A percentile compares a stretch with the other conserved stretches of the same genome.
Conservation (phyloP, 106 monocot genomes). For the Apostasia shenzhenica region DNA sequence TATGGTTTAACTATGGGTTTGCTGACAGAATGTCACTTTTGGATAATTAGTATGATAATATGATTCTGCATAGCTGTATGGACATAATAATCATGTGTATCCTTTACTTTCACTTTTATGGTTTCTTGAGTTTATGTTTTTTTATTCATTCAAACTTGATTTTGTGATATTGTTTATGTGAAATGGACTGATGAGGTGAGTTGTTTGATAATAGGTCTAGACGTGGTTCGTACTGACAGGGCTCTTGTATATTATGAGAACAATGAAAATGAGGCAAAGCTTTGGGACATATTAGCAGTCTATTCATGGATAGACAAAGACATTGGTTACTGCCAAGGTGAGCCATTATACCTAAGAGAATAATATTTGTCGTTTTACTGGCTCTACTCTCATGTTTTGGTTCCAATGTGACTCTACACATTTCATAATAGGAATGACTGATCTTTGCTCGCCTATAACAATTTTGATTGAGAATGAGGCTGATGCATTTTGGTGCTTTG, state of each 20-base stretch:
- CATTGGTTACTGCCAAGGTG: slow-evolving; percentile 93
- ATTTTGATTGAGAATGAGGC: slow-evolving; percentile 85
- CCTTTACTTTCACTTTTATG: too few relatives aligned
- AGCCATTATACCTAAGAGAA: neutral
- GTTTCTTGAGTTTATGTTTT: too few relatives aligned
- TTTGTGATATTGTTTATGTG: too few relatives aligned
- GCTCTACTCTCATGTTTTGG: slow-evolving; percentile 3
- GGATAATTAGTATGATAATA: too few relatives aligned
- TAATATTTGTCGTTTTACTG: neutral
- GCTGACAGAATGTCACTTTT: too few relatives aligned
- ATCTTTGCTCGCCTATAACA: slow-evolving; percentile 84
- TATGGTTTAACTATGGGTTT: too few relatives aligned
- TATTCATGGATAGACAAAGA: slow-evolving; percentile 94
- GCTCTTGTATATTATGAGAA: slow-evolving; percentile 77
- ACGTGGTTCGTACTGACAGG: slow-evolving; percentile 81
- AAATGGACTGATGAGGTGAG: too few relatives aligned
- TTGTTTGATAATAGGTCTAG: slow-evolving; percentile 44
- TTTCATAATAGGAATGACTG: slow-evolving; percentile 80
- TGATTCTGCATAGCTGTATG: too few relatives aligned
- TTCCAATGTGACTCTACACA: slow-evolving; percentile 3
- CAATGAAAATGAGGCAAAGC: slow-evolving; percentile 49
- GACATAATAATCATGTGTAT: too few relatives aligned
- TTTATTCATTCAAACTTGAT: too few relatives aligned
- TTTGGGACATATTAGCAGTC: slow-evolving; percentile 84
- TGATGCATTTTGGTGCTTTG: slow-evolving; percentile 98